Evolutionary conservation across 345 rosid genomes (phyloP).

Genomic region (Heritiera littoralis): DNA sequence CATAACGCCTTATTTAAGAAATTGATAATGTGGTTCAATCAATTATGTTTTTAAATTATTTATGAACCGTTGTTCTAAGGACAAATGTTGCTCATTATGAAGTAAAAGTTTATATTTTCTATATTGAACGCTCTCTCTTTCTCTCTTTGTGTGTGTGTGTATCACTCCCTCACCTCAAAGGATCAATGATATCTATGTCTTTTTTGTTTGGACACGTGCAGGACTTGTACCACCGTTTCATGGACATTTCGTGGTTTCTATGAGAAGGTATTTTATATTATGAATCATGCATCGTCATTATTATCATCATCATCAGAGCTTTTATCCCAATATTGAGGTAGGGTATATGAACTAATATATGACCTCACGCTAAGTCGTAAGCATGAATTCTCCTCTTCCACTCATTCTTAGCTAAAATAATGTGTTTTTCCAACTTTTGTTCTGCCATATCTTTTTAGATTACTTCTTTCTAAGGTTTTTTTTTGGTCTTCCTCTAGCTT

Average conservation of each 20-base stretch:
- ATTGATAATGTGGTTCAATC: not conserved
- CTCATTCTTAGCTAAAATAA: too few species aligned
- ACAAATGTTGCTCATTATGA: not conserved
- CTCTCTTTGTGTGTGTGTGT: not conserved
- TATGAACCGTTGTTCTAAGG: not conserved
- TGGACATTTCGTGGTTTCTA: constrained; percentile 80
- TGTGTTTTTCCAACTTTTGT: too few species aligned
- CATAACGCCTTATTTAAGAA: not conserved
- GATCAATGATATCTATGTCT: constrained; percentile 2
- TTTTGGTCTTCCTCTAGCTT: too few species aligned
- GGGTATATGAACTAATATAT: too few species aligned
- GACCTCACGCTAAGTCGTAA: too few species aligned
- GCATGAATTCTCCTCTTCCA: too few species aligned
- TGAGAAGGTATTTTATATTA: constrained; percentile 58
- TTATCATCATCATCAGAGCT: too few species aligned
- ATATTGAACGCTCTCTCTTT: not conserved
- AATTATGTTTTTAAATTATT: not conserved
- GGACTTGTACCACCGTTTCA: constrained; percentile 77
- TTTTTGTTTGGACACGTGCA: constrained; percentile 30
- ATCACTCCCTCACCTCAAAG: not conserved
- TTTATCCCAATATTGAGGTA: too few species aligned
- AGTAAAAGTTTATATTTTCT: not conserved
- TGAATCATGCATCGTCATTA: not conserved
- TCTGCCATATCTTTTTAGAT: too few species aligned
- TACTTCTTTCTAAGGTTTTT: too few species aligned